Evolutionary conservation across 2,329 filamentous ascomycete species (phyloP).

Genomic region (Beauveria caledonica): DNA sequence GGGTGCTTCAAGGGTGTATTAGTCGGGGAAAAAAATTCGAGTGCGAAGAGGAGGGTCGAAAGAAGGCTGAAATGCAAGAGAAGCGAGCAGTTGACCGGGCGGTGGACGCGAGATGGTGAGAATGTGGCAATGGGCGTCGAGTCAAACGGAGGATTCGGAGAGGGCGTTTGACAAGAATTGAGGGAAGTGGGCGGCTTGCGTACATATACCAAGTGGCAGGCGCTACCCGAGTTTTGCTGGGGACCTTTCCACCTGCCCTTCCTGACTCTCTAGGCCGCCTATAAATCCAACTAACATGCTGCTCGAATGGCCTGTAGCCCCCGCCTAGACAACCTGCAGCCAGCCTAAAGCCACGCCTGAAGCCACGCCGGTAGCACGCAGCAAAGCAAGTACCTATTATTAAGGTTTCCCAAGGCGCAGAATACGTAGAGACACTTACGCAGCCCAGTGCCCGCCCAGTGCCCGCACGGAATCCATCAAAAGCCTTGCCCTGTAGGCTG

Average conservation of each 20-base stretch:
- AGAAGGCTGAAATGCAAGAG: background rate
- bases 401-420: background rate
- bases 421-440: conserved; percentile 6
- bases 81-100: background rate
- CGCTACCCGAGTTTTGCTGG: background rate
- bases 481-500: conserved; percentile 1
- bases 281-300: too few species aligned
- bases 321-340: background rate
- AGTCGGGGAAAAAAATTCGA: background rate
- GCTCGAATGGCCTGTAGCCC: background rate
- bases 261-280: background rate
- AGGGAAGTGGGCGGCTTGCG: background rate
- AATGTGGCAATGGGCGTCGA: background rate
- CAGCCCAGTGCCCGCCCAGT: background rate
- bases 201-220: conserved; percentile 1
- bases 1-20: background rate
- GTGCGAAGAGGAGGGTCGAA: background rate
- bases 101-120: background rate
- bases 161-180: background rate
- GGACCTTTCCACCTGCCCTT: background rate
- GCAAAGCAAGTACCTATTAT: background rate
- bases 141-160: background rate
- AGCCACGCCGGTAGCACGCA: background rate
- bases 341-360: too few species aligned
- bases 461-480: background rate